A percentile compares a stretch with the other conserved stretches of the same genome.
phyloP scores from a whole-genome alignment of 805 yeast genomes.

The Kluyveromyces lactis region DNA sequence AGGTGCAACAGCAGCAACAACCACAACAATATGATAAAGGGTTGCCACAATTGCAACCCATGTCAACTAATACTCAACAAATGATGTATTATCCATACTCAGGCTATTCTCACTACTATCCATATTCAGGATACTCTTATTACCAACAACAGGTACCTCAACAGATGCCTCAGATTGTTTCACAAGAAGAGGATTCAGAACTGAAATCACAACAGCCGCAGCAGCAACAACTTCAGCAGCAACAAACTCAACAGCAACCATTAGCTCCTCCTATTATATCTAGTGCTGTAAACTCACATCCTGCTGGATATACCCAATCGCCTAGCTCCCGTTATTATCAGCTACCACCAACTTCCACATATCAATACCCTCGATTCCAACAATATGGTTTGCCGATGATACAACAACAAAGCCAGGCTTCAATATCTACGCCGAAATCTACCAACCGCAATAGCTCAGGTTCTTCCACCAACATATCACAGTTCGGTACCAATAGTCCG shows the following conservation, averaged over 20 bases:
- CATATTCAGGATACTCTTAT: constrained; percentile 3
- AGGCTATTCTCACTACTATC: constrained; percentile 3
- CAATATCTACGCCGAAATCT: neutral
- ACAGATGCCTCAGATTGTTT: neutral
- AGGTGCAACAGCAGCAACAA: constrained; percentile 3
- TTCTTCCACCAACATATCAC: neutral
- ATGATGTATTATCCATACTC: constrained; percentile 4
- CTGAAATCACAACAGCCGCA: neutral
- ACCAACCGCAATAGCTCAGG: neutral
- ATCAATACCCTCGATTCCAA: constrained; percentile 3
- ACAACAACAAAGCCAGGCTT: neutral
- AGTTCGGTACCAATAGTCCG: neutral
- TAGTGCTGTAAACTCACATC: neutral
- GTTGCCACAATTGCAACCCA: constrained; percentile 4
- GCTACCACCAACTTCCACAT: constrained; percentile 1
- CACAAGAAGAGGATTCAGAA: neutral
- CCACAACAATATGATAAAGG: constrained; percentile 2
- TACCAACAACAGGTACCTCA: constrained; percentile 3
- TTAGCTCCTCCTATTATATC: neutral
- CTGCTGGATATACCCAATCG: neutral
- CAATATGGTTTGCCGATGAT: constrained; percentile 1
- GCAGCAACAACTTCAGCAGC: neutral
- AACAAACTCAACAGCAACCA: constrained; percentile 1
- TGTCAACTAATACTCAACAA: constrained; percentile 1
- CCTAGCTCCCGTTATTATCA: constrained; percentile 3